Evolutionary conservation across 2,329 filamentous ascomycete genomes (phyloP).

Genomic region (Fusarium sp.): DNA sequence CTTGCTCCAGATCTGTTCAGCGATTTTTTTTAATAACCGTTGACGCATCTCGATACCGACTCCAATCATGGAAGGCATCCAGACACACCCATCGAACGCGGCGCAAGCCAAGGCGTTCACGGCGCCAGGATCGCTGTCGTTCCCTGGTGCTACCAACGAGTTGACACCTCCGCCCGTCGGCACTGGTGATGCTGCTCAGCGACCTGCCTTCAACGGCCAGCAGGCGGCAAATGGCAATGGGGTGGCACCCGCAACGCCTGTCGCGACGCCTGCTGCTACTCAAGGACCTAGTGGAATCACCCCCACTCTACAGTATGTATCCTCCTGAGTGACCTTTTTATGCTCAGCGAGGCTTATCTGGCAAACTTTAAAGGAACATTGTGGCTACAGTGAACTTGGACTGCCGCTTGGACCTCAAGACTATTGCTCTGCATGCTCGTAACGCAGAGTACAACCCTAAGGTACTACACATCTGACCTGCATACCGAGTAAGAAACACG

Average conservation of each 20-base stretch:
- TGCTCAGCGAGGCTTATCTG: conserved; percentile 64
- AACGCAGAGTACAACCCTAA: conserved; percentile 99
- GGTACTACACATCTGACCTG: conserved; percentile 66
- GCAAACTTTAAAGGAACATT: conserved; percentile 81
- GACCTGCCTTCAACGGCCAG: conserved; percentile 56
- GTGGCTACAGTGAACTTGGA: conserved; percentile 98
- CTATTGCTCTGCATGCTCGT: conserved; percentile 95
- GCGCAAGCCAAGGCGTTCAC: conserved; percentile 96
- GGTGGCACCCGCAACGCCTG: conserved; percentile 90
- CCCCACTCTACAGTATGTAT: conserved; percentile 96
- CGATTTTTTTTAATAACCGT: conserved; percentile 28
- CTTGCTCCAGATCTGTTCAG: conserved; percentile 50
- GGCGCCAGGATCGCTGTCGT: conserved; percentile 90
- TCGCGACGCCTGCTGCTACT: conserved; percentile 86
- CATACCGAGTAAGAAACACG: not conserved
- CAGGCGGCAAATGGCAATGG: conserved; percentile 75
- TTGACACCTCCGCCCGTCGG: conserved; percentile 79
- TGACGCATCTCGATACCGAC: conserved; percentile 36
- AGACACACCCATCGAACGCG: conserved; percentile 90
- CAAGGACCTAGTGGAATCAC: conserved; percentile 89
- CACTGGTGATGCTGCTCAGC: conserved; percentile 67
- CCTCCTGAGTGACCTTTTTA: conserved; percentile 47
- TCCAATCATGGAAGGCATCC: conserved; percentile 83
- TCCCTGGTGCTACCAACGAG: conserved; percentile 85
- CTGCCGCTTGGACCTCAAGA: conserved; percentile 97